Evolutionary conservation across 306 rosid genomes (phyloP), one percentile per base, ranked within the genome.

Genomic region (Acacia melanoxylon): DNA sequence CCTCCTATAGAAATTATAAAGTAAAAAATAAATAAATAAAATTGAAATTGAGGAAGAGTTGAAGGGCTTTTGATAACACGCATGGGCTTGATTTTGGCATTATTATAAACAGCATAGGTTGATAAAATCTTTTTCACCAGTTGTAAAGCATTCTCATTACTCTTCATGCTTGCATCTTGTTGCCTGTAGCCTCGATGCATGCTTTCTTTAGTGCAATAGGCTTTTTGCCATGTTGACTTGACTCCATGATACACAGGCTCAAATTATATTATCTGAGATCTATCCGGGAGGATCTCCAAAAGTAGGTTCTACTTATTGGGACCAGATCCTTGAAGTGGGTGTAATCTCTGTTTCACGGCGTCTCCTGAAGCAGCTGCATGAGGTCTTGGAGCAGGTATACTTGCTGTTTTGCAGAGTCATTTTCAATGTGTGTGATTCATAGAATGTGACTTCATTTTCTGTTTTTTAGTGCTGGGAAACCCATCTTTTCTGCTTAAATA

Each of bases 251-350:
- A 33, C 80, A 81, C 86, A 95, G 98, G 99, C 99, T 58, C 97
- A 90, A 86, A 84, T 88, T 84, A 89, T 93, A 93, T 85, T 95
- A 81, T 91, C 99, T 67, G 98, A 93, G 91, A 95, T 95, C 84
- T 95, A 95, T 87, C 97, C 98, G 19, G 99, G 99, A 81, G 97
- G 91, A 74, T 80, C 97, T 82, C 97, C 99, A 58, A 93, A 91
- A 84, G 86, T 27, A 24, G 99, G 99, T 65, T 90, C 91, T 79
- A 87, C 88, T 73, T 95, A 95, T 86, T 91, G 98, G 98, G 98
- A 95, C 86, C 95, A 93, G 91, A 85, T 95, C 83, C 98, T 91
- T 83, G 99, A 95, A 86, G 88, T 91, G 31, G 99, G 91, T 77
- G 85, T 91, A 71, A 91, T 93, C 68, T 89, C 97, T 74, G 93